Evolutionary conservation across 2,329 filamentous ascomycete species (phyloP).

Genomic region (Arthrobotrys entomopaga): DNA sequence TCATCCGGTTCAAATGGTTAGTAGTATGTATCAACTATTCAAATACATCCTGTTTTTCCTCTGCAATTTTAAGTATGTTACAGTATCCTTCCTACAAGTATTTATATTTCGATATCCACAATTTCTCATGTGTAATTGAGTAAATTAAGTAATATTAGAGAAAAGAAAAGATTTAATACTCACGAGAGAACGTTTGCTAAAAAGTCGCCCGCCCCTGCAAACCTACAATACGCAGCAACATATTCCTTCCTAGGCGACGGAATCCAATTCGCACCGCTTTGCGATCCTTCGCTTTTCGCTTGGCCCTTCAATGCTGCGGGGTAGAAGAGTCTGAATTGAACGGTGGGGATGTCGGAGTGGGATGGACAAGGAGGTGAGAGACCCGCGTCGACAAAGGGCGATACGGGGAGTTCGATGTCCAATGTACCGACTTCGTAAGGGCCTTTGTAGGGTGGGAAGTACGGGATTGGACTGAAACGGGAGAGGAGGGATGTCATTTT

Average conservation of each 20-base stretch:
- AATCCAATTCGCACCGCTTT: slow-evolving; percentile 75
- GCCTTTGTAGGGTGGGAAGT: slow-evolving; percentile 79
- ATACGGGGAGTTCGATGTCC: slow-evolving; percentile 82
- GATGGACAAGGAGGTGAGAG: slow-evolving; percentile 57
- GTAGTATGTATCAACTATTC: too few relatives aligned
- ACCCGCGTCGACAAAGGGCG: slow-evolving; percentile 40
- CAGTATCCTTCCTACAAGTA: too few relatives aligned
- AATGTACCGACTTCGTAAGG: slow-evolving; percentile 81
- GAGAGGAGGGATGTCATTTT: slow-evolving; percentile 42
- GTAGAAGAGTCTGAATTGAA: slow-evolving; percentile 85
- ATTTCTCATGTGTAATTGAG: not conserved
- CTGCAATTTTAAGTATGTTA: too few relatives aligned
- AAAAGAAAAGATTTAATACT: slow-evolving; percentile 20
- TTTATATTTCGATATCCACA: not conserved
- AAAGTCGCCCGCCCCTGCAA: slow-evolving; percentile 73
- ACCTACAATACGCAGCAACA: slow-evolving; percentile 78
- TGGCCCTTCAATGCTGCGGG: slow-evolving; percentile 63
- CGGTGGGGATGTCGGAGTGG: slow-evolving; percentile 68
- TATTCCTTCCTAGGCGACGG: slow-evolving; percentile 79
- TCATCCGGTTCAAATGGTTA: too few relatives aligned
- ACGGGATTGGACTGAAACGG: slow-evolving; percentile 63
- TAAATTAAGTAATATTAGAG: not conserved
- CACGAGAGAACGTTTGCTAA: slow-evolving; percentile 67
- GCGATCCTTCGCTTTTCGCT: not conserved
- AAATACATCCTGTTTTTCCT: too few relatives aligned